Evolutionary conservation across 2,329 filamentous ascomycete species (phyloP).

Genomic region (Teratosphaeria destructans): DNA sequence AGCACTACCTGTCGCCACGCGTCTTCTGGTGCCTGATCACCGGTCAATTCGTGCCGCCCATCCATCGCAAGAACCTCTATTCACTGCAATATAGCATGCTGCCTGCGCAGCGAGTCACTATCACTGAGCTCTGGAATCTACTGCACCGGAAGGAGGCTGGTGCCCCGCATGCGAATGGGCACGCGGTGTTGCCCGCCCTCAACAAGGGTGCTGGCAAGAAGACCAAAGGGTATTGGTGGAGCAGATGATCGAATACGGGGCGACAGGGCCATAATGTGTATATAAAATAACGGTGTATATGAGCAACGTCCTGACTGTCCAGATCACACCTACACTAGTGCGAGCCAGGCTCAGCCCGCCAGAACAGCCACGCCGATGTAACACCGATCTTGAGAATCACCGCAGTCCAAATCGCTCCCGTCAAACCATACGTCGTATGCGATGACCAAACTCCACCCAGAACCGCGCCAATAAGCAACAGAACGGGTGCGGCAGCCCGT

Average conservation of each 20-base stretch:
- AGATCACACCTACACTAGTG: slow-evolving; percentile 20
- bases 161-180: slow-evolving; percentile 13
- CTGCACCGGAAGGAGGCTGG: slow-evolving; percentile 8
- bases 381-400: slow-evolving; percentile 30
- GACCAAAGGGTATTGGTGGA: slow-evolving; percentile 21
- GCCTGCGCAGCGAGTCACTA: slow-evolving; percentile 66
- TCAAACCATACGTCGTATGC: slow-evolving; percentile 41
- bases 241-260: slow-evolving; percentile 10
- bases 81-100: slow-evolving; percentile 97
- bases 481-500: slow-evolving; percentile 39
- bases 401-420: slow-evolving; percentile 41
- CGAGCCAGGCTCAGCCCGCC: slow-evolving; percentile 25
- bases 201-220: slow-evolving; percentile 7
- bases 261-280: not conserved
- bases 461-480: slow-evolving; percentile 45
- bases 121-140: slow-evolving; percentile 69
- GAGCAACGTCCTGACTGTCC: slow-evolving; percentile 33
- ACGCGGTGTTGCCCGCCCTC: slow-evolving; percentile 7
- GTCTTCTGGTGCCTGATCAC: slow-evolving; percentile 83
- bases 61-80: slow-evolving; percentile 89
- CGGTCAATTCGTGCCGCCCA: slow-evolving; percentile 81
- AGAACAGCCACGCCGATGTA: slow-evolving; percentile 32
- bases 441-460: slow-evolving; percentile 46
- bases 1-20: slow-evolving; percentile 84
- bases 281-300: slow-evolving; percentile 9